Base-by-base conservation (phyloP, 257 asterid genomes). In the Datura wrightii region DNA sequence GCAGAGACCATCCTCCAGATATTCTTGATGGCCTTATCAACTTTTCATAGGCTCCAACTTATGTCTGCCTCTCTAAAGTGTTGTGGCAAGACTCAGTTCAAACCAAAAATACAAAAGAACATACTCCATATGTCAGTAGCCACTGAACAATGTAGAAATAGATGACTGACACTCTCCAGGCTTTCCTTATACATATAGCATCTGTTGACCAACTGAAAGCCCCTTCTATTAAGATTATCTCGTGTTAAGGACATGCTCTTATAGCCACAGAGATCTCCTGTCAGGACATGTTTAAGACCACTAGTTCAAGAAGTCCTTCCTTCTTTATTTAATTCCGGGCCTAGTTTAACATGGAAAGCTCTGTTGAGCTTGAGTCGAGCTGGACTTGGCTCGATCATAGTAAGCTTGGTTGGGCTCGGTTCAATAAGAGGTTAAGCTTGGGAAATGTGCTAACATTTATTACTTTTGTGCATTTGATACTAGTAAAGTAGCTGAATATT, bases 351-450 rank as follows among this genome's bases (percentile, higher is more conserved):
- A 34, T 5, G 72, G 44, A 34, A 65, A 65, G 72, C 15, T 65
- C 5, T 2, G 41, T 65, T 7, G 19, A 65, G 44, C 42, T 63
- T 18, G 9, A 39, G 44, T 63, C 9, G 42, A 63, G 71, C 46
- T 65, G 8, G 44, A 65, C 19, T 65, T 34, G n/a, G 72, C 10
- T 34, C 10, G 44, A 10, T 65, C 72, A 65, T 65, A 65, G 10
- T 34, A 65, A 11, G 10, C 46, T 65, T 5, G n/a, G 42, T 5
- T 65, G 71, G 71, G 71, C 8, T 65, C 44, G 1, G 71, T 34
- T 65, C 72, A 65, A 65, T 65, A 65, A 42, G 55, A 42, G 55
- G 5, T 56, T 71, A 71, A 71, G 80, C n/a, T 44, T 71, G 80
- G 65, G 56, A 71, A 71, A 24, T 44, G 16, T 71, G 56, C 56